Evolutionary conservation across 148 eudicot genomes (phyloP).

Genomic region (Gaultheria prostrata): DNA sequence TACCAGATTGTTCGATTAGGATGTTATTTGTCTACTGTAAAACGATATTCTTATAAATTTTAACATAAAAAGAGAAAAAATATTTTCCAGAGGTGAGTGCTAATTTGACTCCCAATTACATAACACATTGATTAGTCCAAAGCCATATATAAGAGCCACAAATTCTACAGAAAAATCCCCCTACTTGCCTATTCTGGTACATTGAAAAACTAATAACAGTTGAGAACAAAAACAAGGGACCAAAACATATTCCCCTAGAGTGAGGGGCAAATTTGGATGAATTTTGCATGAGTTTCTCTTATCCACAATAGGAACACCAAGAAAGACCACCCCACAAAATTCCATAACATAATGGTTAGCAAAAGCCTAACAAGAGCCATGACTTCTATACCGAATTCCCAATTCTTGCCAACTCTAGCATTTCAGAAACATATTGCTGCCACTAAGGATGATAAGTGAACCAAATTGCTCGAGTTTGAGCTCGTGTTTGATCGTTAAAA

Average conservation of each 20-base stretch:
- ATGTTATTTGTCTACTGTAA: no score
- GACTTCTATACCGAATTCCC: not conserved
- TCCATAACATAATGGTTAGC: not conserved
- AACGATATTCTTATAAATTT: no score
- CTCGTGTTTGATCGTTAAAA: no score
- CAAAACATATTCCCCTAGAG: not conserved
- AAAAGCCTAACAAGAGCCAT: not conserved
- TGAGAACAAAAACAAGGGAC: not conserved
- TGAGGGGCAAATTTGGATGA: not conserved
- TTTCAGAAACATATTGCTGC: no score
- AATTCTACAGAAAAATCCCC: not conserved
- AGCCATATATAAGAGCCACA: not conserved
- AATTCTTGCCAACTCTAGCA: no score
- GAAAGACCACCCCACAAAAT: not conserved
- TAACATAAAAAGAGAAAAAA: no score
- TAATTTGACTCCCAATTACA: no score
- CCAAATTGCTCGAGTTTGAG: no score
- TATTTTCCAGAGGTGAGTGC: no score
- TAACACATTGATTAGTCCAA: no score
- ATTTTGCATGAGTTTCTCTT: not conserved
- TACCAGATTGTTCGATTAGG: no score
- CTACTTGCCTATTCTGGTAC: not conserved
- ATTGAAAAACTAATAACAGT: not conserved
- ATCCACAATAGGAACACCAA: not conserved
- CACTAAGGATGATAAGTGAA: no score